A percentile compares a stretch with the other conserved stretches of the same genome.
Evolutionary conservation across 768 basidiomycete genomes (phyloP).

Genomic region (Kwoniella mangroviensis): DNA sequence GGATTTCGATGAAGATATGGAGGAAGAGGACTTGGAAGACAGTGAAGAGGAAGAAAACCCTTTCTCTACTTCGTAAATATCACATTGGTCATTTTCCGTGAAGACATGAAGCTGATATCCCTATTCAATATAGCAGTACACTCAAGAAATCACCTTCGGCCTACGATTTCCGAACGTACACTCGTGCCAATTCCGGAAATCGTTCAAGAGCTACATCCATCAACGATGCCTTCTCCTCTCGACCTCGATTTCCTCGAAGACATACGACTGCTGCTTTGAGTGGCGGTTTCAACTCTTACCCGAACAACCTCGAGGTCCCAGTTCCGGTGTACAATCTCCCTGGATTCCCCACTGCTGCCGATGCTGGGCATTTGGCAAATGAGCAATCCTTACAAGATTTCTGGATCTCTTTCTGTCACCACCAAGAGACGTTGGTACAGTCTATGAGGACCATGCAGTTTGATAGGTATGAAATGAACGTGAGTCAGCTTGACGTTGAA

Average conservation of each 20-base stretch:
- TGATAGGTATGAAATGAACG: conserved; percentile 85
- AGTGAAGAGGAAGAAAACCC: conserved; percentile 70
- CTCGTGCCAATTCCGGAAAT: conserved; percentile 6
- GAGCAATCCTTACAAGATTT: conserved; percentile 50
- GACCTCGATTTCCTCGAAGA: conserved; percentile 22
- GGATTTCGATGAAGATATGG: conserved; percentile 66
- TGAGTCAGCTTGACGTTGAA: conserved; percentile 20
- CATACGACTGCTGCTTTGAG: conserved; percentile 30
- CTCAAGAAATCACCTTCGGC: conserved; percentile 71
- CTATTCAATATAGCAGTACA: conserved; percentile 63
- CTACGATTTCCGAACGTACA: conserved; percentile 8
- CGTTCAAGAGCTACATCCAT: conserved; percentile 19
- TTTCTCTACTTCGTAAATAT: conserved; percentile 76
- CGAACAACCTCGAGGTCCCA: background rate
- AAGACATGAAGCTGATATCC: conserved; percentile 61
- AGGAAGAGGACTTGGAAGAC: conserved; percentile 84
- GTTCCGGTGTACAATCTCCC: conserved; percentile 74
- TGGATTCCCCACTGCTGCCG: conserved; percentile 83
- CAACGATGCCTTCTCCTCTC: conserved; percentile 9
- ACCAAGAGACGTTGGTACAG: conserved; percentile 80
- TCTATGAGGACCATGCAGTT: conserved; percentile 77
- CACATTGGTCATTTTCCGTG: conserved; percentile 65
- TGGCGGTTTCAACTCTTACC: background rate
- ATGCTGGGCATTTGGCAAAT: conserved; percentile 67
- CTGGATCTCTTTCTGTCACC: conserved; percentile 91